Evolutionary conservation across 2,329 filamentous ascomycete species (phyloP), one percentile per base, ranked within the genome.

Genomic region (Cytospora schulzeri): DNA sequence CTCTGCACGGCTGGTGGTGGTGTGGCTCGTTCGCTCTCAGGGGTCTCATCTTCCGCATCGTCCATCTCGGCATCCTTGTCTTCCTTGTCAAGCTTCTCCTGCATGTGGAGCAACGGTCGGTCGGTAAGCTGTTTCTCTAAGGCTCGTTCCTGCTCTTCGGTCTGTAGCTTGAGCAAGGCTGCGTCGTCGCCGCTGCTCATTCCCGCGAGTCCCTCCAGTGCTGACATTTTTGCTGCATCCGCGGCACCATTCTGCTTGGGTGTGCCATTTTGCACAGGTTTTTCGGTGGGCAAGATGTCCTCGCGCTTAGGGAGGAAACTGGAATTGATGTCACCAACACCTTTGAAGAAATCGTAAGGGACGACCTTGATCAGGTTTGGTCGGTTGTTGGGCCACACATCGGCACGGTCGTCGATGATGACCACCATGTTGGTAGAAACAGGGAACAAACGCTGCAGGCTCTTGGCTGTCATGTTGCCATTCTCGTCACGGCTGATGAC

Each of bases 341-440:
- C 95, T 64, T 96, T 92, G 79, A 98, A 99, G 78, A 99, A 99
- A 75, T 98, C 94, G 75, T 97, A 99, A 0, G 94, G 92, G 1
- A 89, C 88, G 38, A 99, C 95, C 75, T 96, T 97, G 79, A 99
- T 92, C 41, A 99, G 84, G 72, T 99, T 97, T 6, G 91, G 86
- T 70, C 91, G 90, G 83, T 97, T 98, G 70, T 89, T 87, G 1
- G 87, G 87, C 95, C 95, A 99, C 9, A 99, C 94, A 75, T 99
- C 95, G 60, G 92, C 92, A 70, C 95, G 87, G 76, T 99, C 95
- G 74, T 99, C 95, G 69, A 99, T 99, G 71, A 99, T 97, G 65
- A 97, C 93, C 0, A 97, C 96, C 95, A 99, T 99, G 77, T 96
- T 94, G 7, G 94, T 98, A 77, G 96, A 96, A 66, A 97, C 92